Percentiles rank a stretch among this genome's conserved stretches.
Evolutionary conservation across 805 yeast species (phyloP).

Genomic region (Wickerhamiella sergipiensis): DNA sequence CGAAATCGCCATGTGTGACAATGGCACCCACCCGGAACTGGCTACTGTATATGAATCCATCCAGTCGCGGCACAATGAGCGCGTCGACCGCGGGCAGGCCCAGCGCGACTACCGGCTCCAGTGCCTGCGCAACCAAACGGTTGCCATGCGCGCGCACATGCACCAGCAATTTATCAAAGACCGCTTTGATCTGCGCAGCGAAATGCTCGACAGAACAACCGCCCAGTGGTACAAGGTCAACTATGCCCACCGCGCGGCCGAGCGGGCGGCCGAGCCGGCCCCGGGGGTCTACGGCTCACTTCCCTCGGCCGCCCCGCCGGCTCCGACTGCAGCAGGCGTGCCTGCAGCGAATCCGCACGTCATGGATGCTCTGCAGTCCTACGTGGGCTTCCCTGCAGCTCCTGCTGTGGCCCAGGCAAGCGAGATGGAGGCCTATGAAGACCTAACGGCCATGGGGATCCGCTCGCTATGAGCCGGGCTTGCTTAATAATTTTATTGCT

Average conservation of each 20-base stretch:
- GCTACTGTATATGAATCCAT: conserved; percentile 57
- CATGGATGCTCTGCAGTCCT: conserved; percentile 50
- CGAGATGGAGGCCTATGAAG: conserved; percentile 61
- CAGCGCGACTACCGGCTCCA: conserved; percentile 52
- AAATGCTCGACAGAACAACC: conserved; percentile 59
- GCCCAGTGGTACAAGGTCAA: conserved; percentile 85
- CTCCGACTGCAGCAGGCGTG: not conserved
- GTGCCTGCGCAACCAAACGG: conserved; percentile 69
- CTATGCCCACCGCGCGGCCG: conserved; percentile 74
- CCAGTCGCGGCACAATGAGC: conserved; percentile 59
- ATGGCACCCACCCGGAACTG: conserved; percentile 86
- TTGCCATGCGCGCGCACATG: conserved; percentile 60
- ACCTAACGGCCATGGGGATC: conserved; percentile 50
- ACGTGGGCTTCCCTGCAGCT: conserved; percentile 72
- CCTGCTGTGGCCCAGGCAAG: conserved; percentile 52
- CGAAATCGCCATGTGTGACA: conserved; percentile 74
- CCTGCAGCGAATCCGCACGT: conserved; percentile 15
- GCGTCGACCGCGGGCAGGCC: conserved; percentile 37
- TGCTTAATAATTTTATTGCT: not conserved
- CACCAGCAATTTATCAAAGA: conserved; percentile 73
- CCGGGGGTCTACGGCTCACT: too few relatives aligned
- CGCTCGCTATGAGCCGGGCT: not conserved
- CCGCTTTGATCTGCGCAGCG: conserved; percentile 49
- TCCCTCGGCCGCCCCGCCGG: too few relatives aligned
- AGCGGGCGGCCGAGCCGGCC: conserved; percentile 18